Conservation (phyloP, 2,329 filamentous ascomycete species). For the Calonectria ilicicola region DNA sequence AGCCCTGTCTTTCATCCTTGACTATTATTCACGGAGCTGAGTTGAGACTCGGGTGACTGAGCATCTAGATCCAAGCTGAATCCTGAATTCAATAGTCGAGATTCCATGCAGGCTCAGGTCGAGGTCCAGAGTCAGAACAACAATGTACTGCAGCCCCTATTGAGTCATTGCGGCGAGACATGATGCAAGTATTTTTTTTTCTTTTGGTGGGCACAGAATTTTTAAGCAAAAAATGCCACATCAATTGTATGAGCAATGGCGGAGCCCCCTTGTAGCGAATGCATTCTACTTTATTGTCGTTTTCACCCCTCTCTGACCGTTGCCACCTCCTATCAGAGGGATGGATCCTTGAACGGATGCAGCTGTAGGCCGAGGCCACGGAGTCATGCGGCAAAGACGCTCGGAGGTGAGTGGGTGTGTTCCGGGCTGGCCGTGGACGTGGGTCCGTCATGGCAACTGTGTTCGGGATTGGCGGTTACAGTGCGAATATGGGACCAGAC, state of each 20-base stretch:
- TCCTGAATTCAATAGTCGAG: background rate
- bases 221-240: background rate
- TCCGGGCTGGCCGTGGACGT: slow-evolving; percentile 9
- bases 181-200: background rate
- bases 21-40: background rate
- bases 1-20: background rate
- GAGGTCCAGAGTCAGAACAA: background rate
- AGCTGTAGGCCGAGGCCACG: slow-evolving; percentile 4
- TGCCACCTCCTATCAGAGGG: slow-evolving; percentile 8
- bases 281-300: background rate
- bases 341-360: slow-evolving; percentile 1
- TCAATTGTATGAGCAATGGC: background rate
- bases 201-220: background rate
- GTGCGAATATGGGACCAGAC: background rate
- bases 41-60: background rate
- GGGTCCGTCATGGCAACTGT: background rate
- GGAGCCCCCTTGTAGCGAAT: background rate
- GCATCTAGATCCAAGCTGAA: background rate
- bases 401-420: slow-evolving; percentile 8
- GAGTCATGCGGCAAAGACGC: slow-evolving; percentile 16
- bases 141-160: background rate
- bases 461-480: background rate
- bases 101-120: background rate
- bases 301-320: background rate
- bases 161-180: background rate